These are phyloP conservation scores for Lentithecium fluviatile DNA, from an alignment of 495 filamentous ascomycete genomes.

Conservation along the genomic window DNA sequence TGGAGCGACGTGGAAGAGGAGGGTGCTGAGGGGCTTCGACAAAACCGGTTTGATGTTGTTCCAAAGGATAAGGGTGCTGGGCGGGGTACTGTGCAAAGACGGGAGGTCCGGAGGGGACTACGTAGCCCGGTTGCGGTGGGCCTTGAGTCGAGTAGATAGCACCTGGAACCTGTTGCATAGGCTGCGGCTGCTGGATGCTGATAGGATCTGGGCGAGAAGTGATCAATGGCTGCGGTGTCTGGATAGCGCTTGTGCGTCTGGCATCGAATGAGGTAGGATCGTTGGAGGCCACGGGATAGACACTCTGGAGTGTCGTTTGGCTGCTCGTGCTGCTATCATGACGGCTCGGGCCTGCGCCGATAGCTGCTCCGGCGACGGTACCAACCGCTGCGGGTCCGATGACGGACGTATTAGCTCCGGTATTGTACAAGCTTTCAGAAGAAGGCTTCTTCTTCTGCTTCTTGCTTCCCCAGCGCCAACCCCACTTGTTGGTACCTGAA, in stretches of 20 bases:
- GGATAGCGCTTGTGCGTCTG: slow-evolving; percentile 20
- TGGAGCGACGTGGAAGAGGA: slow-evolving; percentile 24
- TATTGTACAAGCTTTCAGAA: slow-evolving; percentile 18
- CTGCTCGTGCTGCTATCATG: slow-evolving; percentile 34
- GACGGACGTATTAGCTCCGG: slow-evolving; percentile 12
- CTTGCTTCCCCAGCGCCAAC: slow-evolving; percentile 58
- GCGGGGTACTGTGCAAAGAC: slow-evolving; percentile 35
- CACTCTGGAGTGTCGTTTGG: slow-evolving; percentile 33
- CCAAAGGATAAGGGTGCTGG: slow-evolving; percentile 6
- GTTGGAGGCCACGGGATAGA: slow-evolving; percentile 32
- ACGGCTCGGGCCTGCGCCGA: slow-evolving; percentile 13
- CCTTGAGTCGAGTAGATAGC: slow-evolving; percentile 30
- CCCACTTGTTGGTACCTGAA: slow-evolving; percentile 55
- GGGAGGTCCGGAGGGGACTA: slow-evolving; percentile 37
- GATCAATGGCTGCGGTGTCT: slow-evolving; percentile 23
- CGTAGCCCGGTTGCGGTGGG: slow-evolving; percentile 25
- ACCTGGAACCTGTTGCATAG: slow-evolving; percentile 39
- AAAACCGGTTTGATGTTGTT: slow-evolving; percentile 10
- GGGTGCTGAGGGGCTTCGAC: slow-evolving; percentile 12
- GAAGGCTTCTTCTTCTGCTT: slow-evolving; percentile 42
- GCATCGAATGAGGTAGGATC: slow-evolving; percentile 35
- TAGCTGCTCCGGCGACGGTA: slow-evolving; percentile 23
- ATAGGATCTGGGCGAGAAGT: slow-evolving; percentile 37
- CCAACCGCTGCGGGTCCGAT: slow-evolving; percentile 24
- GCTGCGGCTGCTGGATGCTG: slow-evolving; percentile 44